Evolutionary conservation across 2,329 filamentous ascomycete genomes (phyloP), one percentile per base, ranked within the genome.

Genomic region (Claviceps purpurea): DNA sequence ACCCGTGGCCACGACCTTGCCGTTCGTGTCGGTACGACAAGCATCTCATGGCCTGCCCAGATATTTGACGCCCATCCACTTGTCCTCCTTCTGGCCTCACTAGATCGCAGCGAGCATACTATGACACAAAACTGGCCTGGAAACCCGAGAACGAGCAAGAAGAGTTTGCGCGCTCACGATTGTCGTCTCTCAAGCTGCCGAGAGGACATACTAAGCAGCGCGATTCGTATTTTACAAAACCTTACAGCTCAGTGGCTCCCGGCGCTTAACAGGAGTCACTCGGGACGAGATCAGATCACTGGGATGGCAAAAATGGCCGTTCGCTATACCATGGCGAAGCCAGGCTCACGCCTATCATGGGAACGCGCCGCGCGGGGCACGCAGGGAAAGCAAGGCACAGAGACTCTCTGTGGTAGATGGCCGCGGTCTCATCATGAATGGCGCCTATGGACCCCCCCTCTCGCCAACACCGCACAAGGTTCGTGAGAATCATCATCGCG

Each of bases 401-500:
- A 11, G 30, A 34, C 30, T 11, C 30, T 34, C 3, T 10, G 30
- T 34, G 30, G 30, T 34, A 1, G 30, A 34, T 34, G 30, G 10
- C 30, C 30, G 30, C 30, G 30, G 30, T 11, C 10, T 34, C 30
- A 11, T 11, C 30, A 34, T 10, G 30, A 34, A 34, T 11, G 30
- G 4, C 30, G 30, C 30, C 30, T 11, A 10, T 34, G 30, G 10
- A 34, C 30, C 30, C 10, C 30, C 11, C 30, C 30, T 34, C 30
- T 10, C 30, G 10, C 30, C 10, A 11, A 11, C 30, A 11, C 10
- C 81, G 0, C 77, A 74, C 51, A 78, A 34, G 10, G 30, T 34
- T 87, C 20, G 72, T 90, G 0, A 88, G 88, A 0, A 94, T 94
- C 63, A 87, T 82, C 30, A 87, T 94, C 0, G 79, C 86, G 2